phyloP scores from a whole-genome alignment of 202 grass and related monocot species.

The Brachypodium distachyon region DNA sequence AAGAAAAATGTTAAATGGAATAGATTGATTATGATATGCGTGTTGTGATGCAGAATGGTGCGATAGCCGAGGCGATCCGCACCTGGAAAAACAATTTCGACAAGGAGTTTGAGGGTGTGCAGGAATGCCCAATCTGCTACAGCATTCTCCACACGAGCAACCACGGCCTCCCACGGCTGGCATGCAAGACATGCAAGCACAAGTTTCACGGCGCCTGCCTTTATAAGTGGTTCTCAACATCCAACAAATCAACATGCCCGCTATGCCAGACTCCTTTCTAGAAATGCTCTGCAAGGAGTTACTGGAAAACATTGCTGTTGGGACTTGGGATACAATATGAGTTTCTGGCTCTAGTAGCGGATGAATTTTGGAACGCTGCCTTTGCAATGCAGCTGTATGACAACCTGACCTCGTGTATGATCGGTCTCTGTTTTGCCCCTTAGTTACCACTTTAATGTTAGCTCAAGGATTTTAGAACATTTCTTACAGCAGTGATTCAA shows the following conservation, averaged over 20 bases:
- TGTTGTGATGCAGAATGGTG: slow-evolving; percentile 48
- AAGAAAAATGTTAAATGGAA: neutral
- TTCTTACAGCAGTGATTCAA: no score
- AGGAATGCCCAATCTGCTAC: slow-evolving; percentile 97
- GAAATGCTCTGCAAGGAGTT: neutral
- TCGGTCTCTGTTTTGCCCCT: no score
- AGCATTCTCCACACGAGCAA: slow-evolving; percentile 91
- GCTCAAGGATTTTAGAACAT: no score
- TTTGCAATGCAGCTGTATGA: no score
- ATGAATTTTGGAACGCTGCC: neutral
- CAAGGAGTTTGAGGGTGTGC: slow-evolving; percentile 91
- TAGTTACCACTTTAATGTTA: no score
- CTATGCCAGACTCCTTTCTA: slow-evolving; percentile 94
- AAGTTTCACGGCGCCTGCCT: slow-evolving; percentile 94
- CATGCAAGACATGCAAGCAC: slow-evolving; percentile 93
- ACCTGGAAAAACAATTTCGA: slow-evolving; percentile 91
- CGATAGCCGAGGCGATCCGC: slow-evolving; percentile 76
- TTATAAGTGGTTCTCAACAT: slow-evolving; percentile 99
- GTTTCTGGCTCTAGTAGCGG: no score
- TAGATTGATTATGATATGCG: neutral
- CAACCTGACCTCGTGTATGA: no score
- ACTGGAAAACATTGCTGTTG: neutral
- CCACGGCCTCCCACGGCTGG: slow-evolving; percentile 76
- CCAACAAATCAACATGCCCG: slow-evolving; percentile 94
- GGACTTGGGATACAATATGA: no score